Evolutionary conservation across 179 eudicot species (phyloP), one percentile per base, ranked within the genome.

Genomic region (Spinacia oleracea): DNA sequence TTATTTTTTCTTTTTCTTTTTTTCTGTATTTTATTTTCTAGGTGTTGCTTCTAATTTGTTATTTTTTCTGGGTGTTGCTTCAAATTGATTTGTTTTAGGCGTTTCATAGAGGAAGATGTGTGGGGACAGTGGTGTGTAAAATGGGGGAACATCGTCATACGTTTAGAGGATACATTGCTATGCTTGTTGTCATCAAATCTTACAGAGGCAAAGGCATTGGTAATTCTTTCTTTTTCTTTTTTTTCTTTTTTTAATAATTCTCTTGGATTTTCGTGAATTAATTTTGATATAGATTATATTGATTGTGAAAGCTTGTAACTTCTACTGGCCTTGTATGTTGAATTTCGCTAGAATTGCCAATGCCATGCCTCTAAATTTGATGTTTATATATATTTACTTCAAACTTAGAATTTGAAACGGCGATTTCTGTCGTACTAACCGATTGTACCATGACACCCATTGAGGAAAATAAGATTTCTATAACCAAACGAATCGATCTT

Each of bases 51-150:
- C 65, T 20, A 56, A 12, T 48, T 45, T 56, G 31, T 53, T 23
- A 70, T 23, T 25, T 45, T 51, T 77, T 48, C 21, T 32, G 34
- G 56, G 23, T 43, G 45, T 58, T 27, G 31, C 64, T 38, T 42
- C 65, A 18, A 45, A 5, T 46, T 43, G 48, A 23, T 43, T 66
- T 51, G 32, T 56, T 58, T 16, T 81, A 94, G 98, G 98, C 98
- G 40, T 93, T 93, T 80, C 98, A 96, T 63, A 86, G 79, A 71
- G 97, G 93, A 77, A 88, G 85, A 79, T 96, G 99, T 72, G 83
- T 96, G n/a, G 99, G 99, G 48, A 96, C 99, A 2, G 96, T 96
- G 40, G 97, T 96, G 21, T 93, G 97, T 81, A 96, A 96, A 79
- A 96, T 96, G 99, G 98, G 98, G 45, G 98, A 90, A 40, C 99